Evolutionary conservation across 768 basidiomycete genomes (phyloP), one percentile per base, ranked within the genome.

Genomic region (Mycena chlorophos): DNA sequence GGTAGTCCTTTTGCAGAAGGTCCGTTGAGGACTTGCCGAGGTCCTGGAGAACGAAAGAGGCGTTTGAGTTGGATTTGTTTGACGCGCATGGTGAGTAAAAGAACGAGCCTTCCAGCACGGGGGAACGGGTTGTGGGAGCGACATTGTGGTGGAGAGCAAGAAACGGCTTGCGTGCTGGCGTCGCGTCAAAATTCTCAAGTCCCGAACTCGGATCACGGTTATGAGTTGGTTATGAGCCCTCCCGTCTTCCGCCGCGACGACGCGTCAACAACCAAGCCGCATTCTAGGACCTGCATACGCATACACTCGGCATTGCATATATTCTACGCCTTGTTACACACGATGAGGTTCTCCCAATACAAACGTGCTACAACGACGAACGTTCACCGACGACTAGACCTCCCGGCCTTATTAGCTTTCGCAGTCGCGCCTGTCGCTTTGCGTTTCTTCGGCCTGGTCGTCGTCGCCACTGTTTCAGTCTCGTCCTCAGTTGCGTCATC

Each of bases 11-110:
- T 71, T 80, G 80, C 65, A 99, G 81, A 61, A 98, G 77, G 84
- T 98, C 96, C 68, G 87, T 91, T 75, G 94, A 92, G 63, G 94
- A 94, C 85, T 98, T 98, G 75, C 96, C 96, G 65, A 94, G 87
- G 74, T 94, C 91, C 91, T 94, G 64, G 34, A 39, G 23, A 31
- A 53, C 50, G n/a, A 25, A 59, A 63, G 58, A 54, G 58, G 39
- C n/a, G n/a, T n/a, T n/a, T n/a, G n/a, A n/a, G 26, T 22, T 34
- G 12, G 26, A 23, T n/a, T 3, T n/a, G n/a, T n/a, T n/a, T n/a
- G n/a, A n/a, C n/a, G 39, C 1, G 16, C 20, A 8, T 1, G 14
- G 22, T 4, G 22, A 10, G n/a, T 13, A 16, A 52, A 16, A 39
- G 40, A n/a, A 29, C 4, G 27, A 63, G 88, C 94, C 86, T 95